Conservation (phyloP, 495 filamentous ascomycete genomes). For the Ramalina intermedia region DNA sequence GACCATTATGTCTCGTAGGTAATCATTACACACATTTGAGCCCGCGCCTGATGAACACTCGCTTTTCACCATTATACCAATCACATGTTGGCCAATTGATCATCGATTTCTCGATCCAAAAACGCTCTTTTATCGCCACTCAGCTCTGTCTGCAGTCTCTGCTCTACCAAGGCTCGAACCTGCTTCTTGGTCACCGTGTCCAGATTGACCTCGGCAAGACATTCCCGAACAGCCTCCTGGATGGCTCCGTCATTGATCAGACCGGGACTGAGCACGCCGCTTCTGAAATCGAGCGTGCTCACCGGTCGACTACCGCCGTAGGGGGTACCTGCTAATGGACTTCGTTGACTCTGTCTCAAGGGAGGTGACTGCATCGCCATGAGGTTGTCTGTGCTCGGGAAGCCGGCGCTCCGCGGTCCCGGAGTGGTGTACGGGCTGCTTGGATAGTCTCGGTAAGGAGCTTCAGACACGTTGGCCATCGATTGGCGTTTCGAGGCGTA, state of each 20-base stretch:
- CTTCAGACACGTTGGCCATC: slow-evolving; percentile 43
- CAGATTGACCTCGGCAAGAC: slow-evolving; percentile 80
- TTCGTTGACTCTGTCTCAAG: slow-evolving; percentile 30
- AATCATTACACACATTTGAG: too few relatives aligned
- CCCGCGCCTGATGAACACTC: too few relatives aligned
- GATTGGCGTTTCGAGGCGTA: slow-evolving; percentile 42
- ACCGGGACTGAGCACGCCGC: slow-evolving; percentile 41
- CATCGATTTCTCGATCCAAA: slow-evolving; percentile 83
- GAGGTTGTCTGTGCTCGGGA: slow-evolving; percentile 49
- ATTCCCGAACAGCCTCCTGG: slow-evolving; percentile 64
- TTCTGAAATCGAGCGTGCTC: slow-evolving; percentile 65
- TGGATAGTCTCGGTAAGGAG: slow-evolving; percentile 33
- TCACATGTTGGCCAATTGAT: slow-evolving; percentile 88
- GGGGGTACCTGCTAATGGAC: slow-evolving; percentile 31
- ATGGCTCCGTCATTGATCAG: slow-evolving; percentile 49
- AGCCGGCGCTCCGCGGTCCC: slow-evolving; percentile 40
- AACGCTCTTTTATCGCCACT: slow-evolving; percentile 68
- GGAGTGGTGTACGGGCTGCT: slow-evolving; percentile 23
- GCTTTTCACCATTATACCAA: not conserved
- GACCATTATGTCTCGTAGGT: too few relatives aligned
- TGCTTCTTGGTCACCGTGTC: slow-evolving; percentile 98
- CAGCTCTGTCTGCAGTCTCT: slow-evolving; percentile 76
- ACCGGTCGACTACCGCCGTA: slow-evolving; percentile 39
- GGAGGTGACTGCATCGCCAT: slow-evolving; percentile 31
- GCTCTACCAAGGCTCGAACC: slow-evolving; percentile 80